Conservation (phyloP, 2,329 filamentous ascomycete genomes). For the Colletotrichum sp. region DNA sequence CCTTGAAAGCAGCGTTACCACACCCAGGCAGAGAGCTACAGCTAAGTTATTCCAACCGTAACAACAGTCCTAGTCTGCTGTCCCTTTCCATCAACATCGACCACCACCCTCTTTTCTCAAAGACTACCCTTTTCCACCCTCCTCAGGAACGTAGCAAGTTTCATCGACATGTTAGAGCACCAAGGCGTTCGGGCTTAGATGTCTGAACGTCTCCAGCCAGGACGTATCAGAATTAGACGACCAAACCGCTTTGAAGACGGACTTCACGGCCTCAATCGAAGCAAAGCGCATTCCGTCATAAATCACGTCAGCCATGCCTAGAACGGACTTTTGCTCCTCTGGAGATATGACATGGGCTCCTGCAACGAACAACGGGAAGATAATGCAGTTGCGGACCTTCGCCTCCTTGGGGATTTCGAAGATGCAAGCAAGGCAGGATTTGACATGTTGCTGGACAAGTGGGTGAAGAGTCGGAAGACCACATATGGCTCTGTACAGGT, state of each 20-base stretch:
- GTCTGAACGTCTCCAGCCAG: not conserved
- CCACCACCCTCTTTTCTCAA: not conserved
- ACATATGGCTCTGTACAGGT: slow-evolving; percentile 35
- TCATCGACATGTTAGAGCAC: not conserved
- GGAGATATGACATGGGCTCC: slow-evolving; percentile 37
- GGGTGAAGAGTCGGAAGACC: slow-evolving; percentile 40
- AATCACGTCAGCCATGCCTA: slow-evolving; percentile 25
- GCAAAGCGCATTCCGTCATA: slow-evolving; percentile 37
- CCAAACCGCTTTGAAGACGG: not conserved
- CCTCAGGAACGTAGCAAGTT: not conserved
- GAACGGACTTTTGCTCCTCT: slow-evolving; percentile 29
- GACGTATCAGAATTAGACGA: not conserved
- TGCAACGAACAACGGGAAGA: slow-evolving; percentile 41
- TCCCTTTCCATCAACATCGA: not conserved
- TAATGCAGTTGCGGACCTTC: slow-evolving; percentile 42
- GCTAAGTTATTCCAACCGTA: not conserved
- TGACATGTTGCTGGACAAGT: slow-evolving; percentile 43
- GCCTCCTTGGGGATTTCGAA: slow-evolving; percentile 38
- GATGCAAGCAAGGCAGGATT: slow-evolving; percentile 39
- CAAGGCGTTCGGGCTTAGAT: not conserved
- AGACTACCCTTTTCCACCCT: not conserved
- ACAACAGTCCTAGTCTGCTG: not conserved
- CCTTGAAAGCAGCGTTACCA: not conserved
- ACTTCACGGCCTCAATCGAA: slow-evolving; percentile 36
- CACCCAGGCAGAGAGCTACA: not conserved